Evolutionary conservation across 2,329 filamentous ascomycete genomes (phyloP).

Genomic region (Fusarium globosum): DNA sequence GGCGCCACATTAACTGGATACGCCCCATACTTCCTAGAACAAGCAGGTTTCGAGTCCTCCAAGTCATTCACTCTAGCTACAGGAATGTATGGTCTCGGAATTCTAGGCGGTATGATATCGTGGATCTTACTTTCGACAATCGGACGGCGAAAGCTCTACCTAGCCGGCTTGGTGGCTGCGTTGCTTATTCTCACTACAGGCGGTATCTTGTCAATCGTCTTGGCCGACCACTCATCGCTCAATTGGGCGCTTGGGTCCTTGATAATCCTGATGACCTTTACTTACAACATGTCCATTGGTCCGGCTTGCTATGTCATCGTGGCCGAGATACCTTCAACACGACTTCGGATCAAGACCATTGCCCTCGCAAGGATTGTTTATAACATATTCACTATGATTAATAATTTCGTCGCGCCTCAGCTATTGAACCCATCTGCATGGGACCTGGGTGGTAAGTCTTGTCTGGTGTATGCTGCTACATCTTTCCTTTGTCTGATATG

Average conservation of each 20-base stretch:
- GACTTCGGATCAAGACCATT: conserved; percentile 52
- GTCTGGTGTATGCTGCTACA: conserved; percentile 23
- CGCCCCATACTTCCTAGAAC: conserved; percentile 53
- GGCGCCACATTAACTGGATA: conserved; percentile 21
- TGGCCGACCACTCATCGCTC: conserved; percentile 35
- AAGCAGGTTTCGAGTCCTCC: conserved; percentile 51
- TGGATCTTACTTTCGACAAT: conserved; percentile 51
- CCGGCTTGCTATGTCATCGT: conserved; percentile 49
- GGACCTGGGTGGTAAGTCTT: conserved; percentile 36
- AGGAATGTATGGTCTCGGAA: conserved; percentile 52
- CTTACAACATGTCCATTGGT: conserved; percentile 44
- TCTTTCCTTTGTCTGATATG: conserved; percentile 28
- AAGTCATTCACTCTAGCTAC: conserved; percentile 53
- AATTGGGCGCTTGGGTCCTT: conserved; percentile 51
- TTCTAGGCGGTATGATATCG: conserved; percentile 52
- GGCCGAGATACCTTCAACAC: conserved; percentile 51
- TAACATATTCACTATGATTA: conserved; percentile 26
- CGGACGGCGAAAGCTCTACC: conserved; percentile 53
- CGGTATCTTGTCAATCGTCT: conserved; percentile 50
- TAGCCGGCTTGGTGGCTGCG: conserved; percentile 47
- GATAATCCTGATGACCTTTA: conserved; percentile 52
- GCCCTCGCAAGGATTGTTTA: conserved; percentile 48
- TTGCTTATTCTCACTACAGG: conserved; percentile 51
- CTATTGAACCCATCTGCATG: conserved; percentile 36
- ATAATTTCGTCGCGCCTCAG: conserved; percentile 30